A percentile compares a stretch with the other conserved stretches of the same genome.
phyloP scores from a whole-genome alignment of 139 green algal species.

The Helicosporidium sp. region DNA sequence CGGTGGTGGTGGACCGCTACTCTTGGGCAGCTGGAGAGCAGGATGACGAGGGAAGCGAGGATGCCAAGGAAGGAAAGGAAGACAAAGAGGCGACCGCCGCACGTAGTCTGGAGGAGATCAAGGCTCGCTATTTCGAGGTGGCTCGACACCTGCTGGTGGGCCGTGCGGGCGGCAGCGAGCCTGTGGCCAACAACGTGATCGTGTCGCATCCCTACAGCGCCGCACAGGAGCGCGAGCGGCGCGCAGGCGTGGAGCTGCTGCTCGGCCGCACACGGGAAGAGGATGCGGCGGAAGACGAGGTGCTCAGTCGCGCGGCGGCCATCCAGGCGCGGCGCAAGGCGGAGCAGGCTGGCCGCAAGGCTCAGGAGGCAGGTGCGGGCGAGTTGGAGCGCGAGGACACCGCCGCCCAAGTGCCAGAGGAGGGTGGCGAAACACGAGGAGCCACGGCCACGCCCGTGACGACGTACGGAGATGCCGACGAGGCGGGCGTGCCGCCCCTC shows the following conservation, averaged over 20 bases:
- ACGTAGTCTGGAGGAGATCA: conserved; percentile 64
- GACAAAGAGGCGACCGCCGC: too few relatives aligned
- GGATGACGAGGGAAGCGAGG: too few relatives aligned
- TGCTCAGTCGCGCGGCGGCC: conserved; percentile 21
- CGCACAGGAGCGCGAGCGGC: conserved; percentile 35
- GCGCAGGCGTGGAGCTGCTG: conserved; percentile 39
- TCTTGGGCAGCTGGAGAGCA: too few relatives aligned
- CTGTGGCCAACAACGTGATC: conserved; percentile 46
- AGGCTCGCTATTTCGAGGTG: conserved; percentile 69
- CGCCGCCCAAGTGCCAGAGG: too few relatives aligned
- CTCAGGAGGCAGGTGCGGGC: neutral
- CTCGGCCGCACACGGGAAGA: conserved; percentile 33
- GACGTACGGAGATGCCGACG: neutral
- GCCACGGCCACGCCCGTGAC: too few relatives aligned
- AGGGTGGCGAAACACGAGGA: too few relatives aligned
- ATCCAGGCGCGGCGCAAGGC: conserved; percentile 35
- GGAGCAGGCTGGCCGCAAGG: conserved; percentile 18
- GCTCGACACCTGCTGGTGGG: conserved; percentile 47
- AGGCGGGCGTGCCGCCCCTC: conserved; percentile 29
- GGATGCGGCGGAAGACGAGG: conserved; percentile 40
- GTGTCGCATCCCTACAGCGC: conserved; percentile 58
- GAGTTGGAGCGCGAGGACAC: too few relatives aligned
- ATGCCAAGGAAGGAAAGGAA: too few relatives aligned
- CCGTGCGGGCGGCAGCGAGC: conserved; percentile 32
- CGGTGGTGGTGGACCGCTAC: conserved; percentile 68